Base-by-base conservation (phyloP, 2,329 filamentous ascomycete genomes). In the Colletotrichum musicola region DNA sequence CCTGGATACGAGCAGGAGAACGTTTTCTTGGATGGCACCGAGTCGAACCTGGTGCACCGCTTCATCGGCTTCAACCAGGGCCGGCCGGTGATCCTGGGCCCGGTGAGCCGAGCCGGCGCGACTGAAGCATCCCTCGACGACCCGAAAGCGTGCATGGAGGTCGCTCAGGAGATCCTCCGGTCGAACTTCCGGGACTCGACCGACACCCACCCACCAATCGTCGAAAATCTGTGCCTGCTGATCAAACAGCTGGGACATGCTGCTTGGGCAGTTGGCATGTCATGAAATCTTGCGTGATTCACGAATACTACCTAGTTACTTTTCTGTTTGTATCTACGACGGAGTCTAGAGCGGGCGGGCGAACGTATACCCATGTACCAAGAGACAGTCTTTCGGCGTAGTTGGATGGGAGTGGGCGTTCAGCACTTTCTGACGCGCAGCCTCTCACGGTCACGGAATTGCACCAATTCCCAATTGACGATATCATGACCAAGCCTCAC, bases 201-300 rank as follows among this genome's bases (percentile, higher is more conserved):
- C 35, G 83, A 84, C 35, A 75, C 78, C 7, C 72, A 84, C 67
- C 88, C 90, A 13, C 86, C 90, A 0, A 83, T 93, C 51, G 89
- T 92, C 1, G 90, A 92, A 72, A 93, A 92, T 69, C 76, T 93
- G 55, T 86, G 89, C 53, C 84, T 88, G 53, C 78, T 93, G 72
- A 86, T 93, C 73, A 85, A 85, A 70, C 88, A 90, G 71, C 76
- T 92, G 60, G 85, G 86, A 4, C 82, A 83, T 72, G 85, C 86
- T 4, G 84, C 85, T 10, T 77, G 77, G 74, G 77, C 75, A 14
- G 78, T 80, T 20, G 78, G 78, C 27, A 64, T 79, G 40, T 70
- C 71, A 20, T 75, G 62, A 69, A n/a, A 61, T 40, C 13, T 47
- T 53, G 30, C 30, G 46, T 59, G 16, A 25, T 22, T 20, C 40